Base-by-base conservation (phyloP, 495 filamentous ascomycete species). In the Melanomma pulvis-pyrius region DNA sequence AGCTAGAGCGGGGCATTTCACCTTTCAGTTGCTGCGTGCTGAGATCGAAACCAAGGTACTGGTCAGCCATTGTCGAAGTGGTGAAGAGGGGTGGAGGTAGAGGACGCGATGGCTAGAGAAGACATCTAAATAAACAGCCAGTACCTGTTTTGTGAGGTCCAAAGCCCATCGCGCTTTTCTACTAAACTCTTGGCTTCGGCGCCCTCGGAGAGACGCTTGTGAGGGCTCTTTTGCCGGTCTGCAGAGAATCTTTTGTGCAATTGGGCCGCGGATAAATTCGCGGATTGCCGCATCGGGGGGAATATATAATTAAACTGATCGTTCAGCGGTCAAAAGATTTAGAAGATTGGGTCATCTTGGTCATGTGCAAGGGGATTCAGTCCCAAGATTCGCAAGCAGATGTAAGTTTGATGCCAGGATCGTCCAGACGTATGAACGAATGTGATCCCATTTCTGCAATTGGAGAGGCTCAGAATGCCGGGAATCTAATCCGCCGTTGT, bases 21-120 rank as follows among this genome's bases (percentile, higher is more conserved):
- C 90, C 91, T 83, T 98, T 98, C 28, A 97, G 82, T 74, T 97
- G 92, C 78, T 97, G 94, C 61, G 94, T 98, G 26, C 92, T 96
- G 50, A 98, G 89, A 76, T 98, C 93, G 74, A 97, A 93, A 46
- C 93, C 93, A 61, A 97, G 83, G 69, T 96, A 97, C 59, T 96
- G 91, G 80, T 82, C 66, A 72, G 63, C 72, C 72, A 74, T 74
- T 21, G 55, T 73, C 68, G 44, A 57, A 39, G 25, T 36, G 25
- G 21, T 1, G 39, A 48, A 48, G 1, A 46, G 30, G 13, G 6
- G 26, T 11, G 36, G 49, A 30, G 19, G 24, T 8, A 25, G 49
- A 25, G n/a, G 59, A 29, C 21, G 56, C 44, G 19, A 29, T 4
- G 39, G 58, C 34, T 51, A 34, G 41, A 51, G 15, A 47, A 44